Evolutionary conservation across 2,329 filamentous ascomycete genomes (phyloP), one percentile per base, ranked within the genome.

Genomic region (Apiospora arundinis): DNA sequence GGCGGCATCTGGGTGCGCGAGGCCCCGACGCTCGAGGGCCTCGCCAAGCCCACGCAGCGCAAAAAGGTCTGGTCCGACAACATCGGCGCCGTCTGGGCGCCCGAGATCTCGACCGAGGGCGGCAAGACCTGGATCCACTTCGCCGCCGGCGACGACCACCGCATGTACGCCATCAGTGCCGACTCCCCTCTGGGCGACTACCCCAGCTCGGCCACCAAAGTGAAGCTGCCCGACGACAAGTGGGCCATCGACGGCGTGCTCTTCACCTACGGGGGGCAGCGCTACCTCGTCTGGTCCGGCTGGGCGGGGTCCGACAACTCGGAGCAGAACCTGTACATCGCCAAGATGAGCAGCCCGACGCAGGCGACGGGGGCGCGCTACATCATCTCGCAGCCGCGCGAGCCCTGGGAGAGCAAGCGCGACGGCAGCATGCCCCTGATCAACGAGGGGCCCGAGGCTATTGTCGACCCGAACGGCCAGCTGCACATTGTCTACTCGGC

Each of bases 201-300:
- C 70, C 32, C 56, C 2, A 67, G 71, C 14, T 2, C 56, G 37
- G 75, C 75, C 67, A 52, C 63, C 7, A 74, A 77, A 65, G 70
- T 77, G 7, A 70, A 46, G 14, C 60, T 77, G 48, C 75, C 76
- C 0, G 76, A 76, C 48, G 75, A 77, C 46, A 63, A 72, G 14
- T 77, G 76, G 76, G 75, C 75, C 28, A 77, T 77, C n/a, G 76
- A 77, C 65, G 76, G 75, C 23, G 70, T 75, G 1, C 49, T 73
- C 21, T 75, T 77, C 45, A 70, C 56, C 23, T 77, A 75, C 9
- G 71, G 75, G 32, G 74, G 71, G 0, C 49, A 72, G 65, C 72
- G 74, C 18, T 77, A 73, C 72, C 77, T 76, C 44, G 76, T 77
- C 23, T 77, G 76, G 76, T 77, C 76, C 21, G 76, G 76, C n/a